A percentile compares a stretch with the other conserved stretches of the same genome.
phyloP scores from a whole-genome alignment of 805 yeast species.

The Blastobotrys chiropterorum region DNA sequence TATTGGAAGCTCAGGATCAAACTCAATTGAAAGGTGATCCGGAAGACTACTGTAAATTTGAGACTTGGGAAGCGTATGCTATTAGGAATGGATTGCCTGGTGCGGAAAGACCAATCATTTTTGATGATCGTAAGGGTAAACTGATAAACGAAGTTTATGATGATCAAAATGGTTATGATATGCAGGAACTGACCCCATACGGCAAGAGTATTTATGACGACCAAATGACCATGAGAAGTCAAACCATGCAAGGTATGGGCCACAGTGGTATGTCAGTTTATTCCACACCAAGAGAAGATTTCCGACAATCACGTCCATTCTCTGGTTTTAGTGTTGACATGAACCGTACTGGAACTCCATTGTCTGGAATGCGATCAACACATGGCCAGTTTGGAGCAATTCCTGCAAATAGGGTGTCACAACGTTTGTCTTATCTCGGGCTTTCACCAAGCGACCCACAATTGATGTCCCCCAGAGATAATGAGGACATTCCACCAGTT shows the following conservation, averaged over 20 bases:
- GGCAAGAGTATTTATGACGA: conserved; percentile 9
- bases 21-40: conserved; percentile 14
- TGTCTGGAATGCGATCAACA: neutral
- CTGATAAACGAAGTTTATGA: conserved; percentile 22
- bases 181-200: conserved; percentile 20
- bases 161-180: conserved; percentile 22
- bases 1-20: conserved; percentile 23
- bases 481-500: conserved; percentile 4
- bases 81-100: conserved; percentile 33
- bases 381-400: neutral
- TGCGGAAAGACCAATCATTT: conserved; percentile 30
- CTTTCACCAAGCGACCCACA: neutral
- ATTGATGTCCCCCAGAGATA: neutral
- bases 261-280: conserved; percentile 10
- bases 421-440: neutral
- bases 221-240: conserved; percentile 6
- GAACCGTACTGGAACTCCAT: neutral
- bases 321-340: conserved; percentile 14
- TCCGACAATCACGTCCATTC: conserved; percentile 11
- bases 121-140: conserved; percentile 31
- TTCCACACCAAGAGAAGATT: conserved; percentile 8
- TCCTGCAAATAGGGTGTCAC: neutral
- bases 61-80: conserved; percentile 35
- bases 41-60: conserved; percentile 34
- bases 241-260: conserved; percentile 1